phyloP scores from a whole-genome alignment of 352 stramenopile species.

The Phytophthora capsici region DNA sequence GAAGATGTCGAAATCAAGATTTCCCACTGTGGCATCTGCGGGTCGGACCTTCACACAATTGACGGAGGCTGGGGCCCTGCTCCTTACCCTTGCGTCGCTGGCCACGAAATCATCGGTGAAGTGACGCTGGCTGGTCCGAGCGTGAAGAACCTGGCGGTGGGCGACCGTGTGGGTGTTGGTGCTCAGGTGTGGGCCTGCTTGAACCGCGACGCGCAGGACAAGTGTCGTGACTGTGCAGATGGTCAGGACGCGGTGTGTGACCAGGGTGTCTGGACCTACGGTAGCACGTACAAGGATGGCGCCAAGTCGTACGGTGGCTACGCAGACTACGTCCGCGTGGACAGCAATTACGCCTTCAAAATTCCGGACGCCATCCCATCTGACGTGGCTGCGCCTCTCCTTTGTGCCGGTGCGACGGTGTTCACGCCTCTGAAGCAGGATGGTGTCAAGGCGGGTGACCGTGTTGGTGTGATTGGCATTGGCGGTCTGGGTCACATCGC shows the following conservation, averaged over 20 bases:
- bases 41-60: slow-evolving; percentile 50
- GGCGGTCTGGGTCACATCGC: slow-evolving; percentile 24
- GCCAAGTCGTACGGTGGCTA: slow-evolving; percentile 30
- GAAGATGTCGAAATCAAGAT: slow-evolving; percentile 31
- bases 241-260: slow-evolving; percentile 72
- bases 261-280: slow-evolving; percentile 53
- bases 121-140: slow-evolving; percentile 31
- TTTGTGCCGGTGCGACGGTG: slow-evolving; percentile 18
- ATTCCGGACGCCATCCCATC: slow-evolving; percentile 16
- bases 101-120: slow-evolving; percentile 45
- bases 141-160: slow-evolving; percentile 69
- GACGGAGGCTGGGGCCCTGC: slow-evolving; percentile 44
- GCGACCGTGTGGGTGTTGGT: slow-evolving; percentile 55
- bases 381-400: slow-evolving; percentile 4
- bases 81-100: slow-evolving; percentile 46
- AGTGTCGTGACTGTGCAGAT: slow-evolving; percentile 64
- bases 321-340: slow-evolving; percentile 27
- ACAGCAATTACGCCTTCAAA: slow-evolving; percentile 33
- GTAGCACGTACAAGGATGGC: slow-evolving; percentile 48
- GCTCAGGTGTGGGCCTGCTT: slow-evolving; percentile 51
- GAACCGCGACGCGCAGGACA: slow-evolving; percentile 51
- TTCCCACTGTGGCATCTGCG: slow-evolving; percentile 24
- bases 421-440: slow-evolving; percentile 22
- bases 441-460: slow-evolving; percentile 22
- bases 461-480: slow-evolving; percentile 19